These are phyloP conservation scores for Odonthalia washingtoniensis DNA, from an alignment of 31 red algal species.

Conservation along the genomic window DNA sequence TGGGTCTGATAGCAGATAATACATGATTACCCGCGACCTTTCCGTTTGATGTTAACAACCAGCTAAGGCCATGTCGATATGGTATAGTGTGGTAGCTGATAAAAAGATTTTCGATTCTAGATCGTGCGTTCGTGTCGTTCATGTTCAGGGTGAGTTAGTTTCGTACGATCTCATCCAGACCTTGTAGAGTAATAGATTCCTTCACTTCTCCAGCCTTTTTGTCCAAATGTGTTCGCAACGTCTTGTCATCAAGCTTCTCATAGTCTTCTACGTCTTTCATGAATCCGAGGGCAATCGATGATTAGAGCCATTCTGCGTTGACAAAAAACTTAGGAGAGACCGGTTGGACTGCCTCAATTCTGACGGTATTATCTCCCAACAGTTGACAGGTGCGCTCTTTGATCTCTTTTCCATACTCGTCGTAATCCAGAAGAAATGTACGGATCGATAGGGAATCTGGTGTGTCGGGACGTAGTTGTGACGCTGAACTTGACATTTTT, in stretches of 20 bases:
- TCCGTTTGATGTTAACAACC: background rate
- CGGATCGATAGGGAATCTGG: background rate
- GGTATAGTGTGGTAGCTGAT: background rate
- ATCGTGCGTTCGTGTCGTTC: background rate
- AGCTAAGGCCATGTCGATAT: background rate
- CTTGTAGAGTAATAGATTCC: background rate
- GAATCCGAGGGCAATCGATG: background rate
- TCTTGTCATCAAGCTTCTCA: background rate
- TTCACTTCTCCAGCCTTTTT: background rate
- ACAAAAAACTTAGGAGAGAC: conserved; percentile 13
- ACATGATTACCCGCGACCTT: conserved; percentile 1
- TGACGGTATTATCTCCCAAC: background rate
- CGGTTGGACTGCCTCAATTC: background rate
- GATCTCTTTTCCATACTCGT: background rate
- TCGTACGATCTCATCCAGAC: background rate
- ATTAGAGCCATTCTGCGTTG: conserved; percentile 11
- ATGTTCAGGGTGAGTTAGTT: conserved; percentile 16
- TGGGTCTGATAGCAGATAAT: conserved; percentile 19
- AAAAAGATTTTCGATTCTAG: conserved; percentile 28
- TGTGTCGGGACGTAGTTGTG: too few species aligned
- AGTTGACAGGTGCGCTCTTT: background rate
- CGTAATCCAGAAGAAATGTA: background rate
- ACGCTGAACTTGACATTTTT: too few species aligned
- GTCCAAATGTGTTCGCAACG: background rate
- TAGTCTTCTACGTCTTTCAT: background rate